Evolutionary conservation across 805 yeast genomes (phyloP).

Genomic region (Helenozyma rhizophorensis): DNA sequence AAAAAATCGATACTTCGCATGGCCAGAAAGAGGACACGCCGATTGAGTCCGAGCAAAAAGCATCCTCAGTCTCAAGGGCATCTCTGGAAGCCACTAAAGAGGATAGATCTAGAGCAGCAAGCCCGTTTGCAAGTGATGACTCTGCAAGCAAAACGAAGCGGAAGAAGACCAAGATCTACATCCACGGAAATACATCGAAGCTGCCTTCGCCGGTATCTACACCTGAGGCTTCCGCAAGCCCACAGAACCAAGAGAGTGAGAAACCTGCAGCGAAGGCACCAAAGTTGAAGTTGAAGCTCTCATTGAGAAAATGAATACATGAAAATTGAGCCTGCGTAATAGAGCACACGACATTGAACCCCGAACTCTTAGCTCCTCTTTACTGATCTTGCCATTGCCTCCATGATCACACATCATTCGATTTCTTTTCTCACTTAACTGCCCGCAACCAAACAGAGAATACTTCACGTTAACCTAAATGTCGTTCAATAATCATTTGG

Average conservation of each 20-base stretch:
- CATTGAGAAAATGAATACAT: constrained; percentile 1
- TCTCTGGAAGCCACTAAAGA: constrained; percentile 2
- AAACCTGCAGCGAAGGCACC: constrained; percentile 4
- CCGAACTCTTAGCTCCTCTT: too few species aligned
- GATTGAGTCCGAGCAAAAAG: not conserved
- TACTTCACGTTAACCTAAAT: constrained; percentile 7
- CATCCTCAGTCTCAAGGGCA: constrained; percentile 1
- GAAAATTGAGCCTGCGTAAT: constrained; percentile 2
- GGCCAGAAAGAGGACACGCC: constrained; percentile 20
- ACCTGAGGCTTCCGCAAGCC: not conserved
- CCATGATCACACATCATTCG: too few species aligned
- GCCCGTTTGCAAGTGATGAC: constrained; percentile 11
- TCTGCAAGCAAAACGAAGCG: constrained; percentile 14
- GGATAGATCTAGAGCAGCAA: constrained; percentile 8
- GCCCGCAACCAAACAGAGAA: too few species aligned
- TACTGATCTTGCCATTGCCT: too few species aligned
- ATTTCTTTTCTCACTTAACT: too few species aligned
- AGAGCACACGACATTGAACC: constrained; percentile 1
- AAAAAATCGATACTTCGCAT: too few species aligned
- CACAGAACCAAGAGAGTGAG: not conserved
- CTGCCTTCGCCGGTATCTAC: constrained; percentile 10
- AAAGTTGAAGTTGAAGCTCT: constrained; percentile 11
- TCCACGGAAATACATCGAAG: constrained; percentile 16
- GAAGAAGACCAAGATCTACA: constrained; percentile 26
- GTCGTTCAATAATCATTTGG: constrained; percentile 22